These are phyloP conservation scores for Puccinia horiana DNA, from an alignment of 1,284 basidiomycete species.

Conservation along the genomic window DNA sequence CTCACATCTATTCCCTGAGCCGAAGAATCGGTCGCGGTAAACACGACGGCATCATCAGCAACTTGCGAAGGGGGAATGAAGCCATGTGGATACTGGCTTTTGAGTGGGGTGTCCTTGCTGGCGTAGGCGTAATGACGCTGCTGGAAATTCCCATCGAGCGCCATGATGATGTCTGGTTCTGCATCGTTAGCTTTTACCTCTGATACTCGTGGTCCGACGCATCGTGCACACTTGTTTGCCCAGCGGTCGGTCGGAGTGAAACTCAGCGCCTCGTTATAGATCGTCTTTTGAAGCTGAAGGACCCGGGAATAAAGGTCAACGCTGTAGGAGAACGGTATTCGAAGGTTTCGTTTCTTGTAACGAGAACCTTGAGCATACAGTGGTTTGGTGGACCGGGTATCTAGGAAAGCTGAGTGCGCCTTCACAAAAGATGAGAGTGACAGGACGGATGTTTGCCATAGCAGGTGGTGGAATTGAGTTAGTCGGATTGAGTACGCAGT, in stretches of 20 bases:
- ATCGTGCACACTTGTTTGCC: constrained; percentile 13
- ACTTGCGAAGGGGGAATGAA: neutral
- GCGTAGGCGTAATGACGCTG: neutral
- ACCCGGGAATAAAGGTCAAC: neutral
- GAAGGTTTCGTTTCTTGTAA: neutral
- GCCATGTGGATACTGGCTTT: neutral
- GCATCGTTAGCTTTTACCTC: neutral
- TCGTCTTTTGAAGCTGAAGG: no score
- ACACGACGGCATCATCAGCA: neutral
- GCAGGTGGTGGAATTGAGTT: constrained; percentile 12
- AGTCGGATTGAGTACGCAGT: constrained; percentile 6
- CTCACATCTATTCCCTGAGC: neutral
- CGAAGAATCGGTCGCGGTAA: neutral
- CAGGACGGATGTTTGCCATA: neutral
- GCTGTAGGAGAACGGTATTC: neutral
- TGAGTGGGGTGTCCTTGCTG: neutral
- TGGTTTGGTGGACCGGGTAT: neutral
- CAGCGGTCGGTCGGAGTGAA: neutral
- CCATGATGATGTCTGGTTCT: neutral
- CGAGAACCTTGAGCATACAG: no score
- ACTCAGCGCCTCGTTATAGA: neutral
- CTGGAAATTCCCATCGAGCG: neutral
- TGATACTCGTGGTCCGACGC: neutral
- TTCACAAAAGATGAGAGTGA: neutral
- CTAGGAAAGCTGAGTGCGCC: neutral